Percentiles rank a stretch among this genome's conserved stretches.
phyloP scores from a whole-genome alignment of 345 rosid genomes.

The Gossypium arboreum region DNA sequence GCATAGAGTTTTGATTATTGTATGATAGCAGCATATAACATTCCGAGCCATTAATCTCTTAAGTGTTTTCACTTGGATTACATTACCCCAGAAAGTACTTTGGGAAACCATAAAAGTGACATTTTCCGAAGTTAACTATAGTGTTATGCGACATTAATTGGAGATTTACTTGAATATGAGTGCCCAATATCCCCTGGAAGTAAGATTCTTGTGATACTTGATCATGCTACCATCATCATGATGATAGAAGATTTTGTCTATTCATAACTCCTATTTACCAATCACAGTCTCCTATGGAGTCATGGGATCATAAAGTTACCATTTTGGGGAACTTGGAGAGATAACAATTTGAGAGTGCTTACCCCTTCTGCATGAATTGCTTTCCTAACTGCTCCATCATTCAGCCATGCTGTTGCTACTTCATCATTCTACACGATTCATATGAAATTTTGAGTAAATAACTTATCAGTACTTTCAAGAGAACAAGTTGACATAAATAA shows the following conservation, averaged over 20 bases:
- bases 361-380: slow-evolving; percentile 70
- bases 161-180: slow-evolving; percentile 68
- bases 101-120: no score
- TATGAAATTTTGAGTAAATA: not conserved
- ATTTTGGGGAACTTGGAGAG: not conserved
- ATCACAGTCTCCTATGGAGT: slow-evolving; percentile 35
- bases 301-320: slow-evolving; percentile 3
- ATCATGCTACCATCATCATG: slow-evolving; percentile 85
- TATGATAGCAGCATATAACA: not conserved
- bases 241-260: slow-evolving; percentile 30
- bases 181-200: slow-evolving; percentile 61
- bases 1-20: not conserved
- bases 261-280: slow-evolving; percentile 53
- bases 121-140: no score
- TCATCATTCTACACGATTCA: slow-evolving; percentile 52
- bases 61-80: not conserved
- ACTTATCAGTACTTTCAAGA: not conserved
- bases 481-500: not conserved
- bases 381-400: slow-evolving; percentile 59
- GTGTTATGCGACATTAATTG: not conserved
- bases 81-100: not conserved
- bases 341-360: slow-evolving; percentile 14
- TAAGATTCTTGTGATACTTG: slow-evolving; percentile 72
- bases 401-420: slow-evolving; percentile 78
- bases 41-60: not conserved